Percentiles rank a stretch among this genome's conserved stretches.
Evolutionary conservation across 306 rosid species (phyloP).

Genomic region (Vigna unguiculata): DNA sequence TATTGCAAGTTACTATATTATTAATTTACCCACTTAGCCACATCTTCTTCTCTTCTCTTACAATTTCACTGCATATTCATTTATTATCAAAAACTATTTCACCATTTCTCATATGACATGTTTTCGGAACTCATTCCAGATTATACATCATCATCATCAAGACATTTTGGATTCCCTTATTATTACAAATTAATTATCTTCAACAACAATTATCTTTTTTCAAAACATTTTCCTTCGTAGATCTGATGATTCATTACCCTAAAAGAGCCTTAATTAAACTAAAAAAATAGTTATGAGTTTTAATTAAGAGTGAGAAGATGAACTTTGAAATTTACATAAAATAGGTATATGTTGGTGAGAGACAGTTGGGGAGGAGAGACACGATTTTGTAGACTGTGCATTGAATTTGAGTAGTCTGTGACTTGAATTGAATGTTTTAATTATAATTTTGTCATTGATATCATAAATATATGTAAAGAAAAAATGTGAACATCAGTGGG

Average conservation of each 20-base stretch:
- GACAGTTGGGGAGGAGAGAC: slow-evolving; percentile 27
- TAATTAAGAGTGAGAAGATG: background rate
- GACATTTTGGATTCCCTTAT: no score
- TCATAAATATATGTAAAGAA: no score
- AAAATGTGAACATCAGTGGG: no score
- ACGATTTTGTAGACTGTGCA: slow-evolving; percentile 41
- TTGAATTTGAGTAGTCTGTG: slow-evolving; percentile 44
- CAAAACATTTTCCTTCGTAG: background rate
- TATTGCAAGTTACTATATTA: slow-evolving; percentile 25
- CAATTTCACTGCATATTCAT: background rate
- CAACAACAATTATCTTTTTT: no score
- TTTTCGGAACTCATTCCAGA: background rate
- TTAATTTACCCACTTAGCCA: background rate
- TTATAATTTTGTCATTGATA: background rate
- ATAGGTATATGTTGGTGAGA: slow-evolving; percentile 53
- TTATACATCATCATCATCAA: no score
- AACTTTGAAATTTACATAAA: slow-evolving; percentile 33
- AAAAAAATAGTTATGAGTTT: no score
- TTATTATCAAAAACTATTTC: background rate
- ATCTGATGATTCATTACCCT: background rate
- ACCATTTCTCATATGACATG: background rate
- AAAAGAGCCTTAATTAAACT: background rate
- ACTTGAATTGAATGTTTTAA: slow-evolving; percentile 25
- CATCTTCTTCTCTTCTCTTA: slow-evolving; percentile 28
- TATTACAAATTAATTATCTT: no score